Base-by-base conservation (phyloP, 228 moss, liverwort and hornwort species). In the Sphagnum magellanicum region DNA sequence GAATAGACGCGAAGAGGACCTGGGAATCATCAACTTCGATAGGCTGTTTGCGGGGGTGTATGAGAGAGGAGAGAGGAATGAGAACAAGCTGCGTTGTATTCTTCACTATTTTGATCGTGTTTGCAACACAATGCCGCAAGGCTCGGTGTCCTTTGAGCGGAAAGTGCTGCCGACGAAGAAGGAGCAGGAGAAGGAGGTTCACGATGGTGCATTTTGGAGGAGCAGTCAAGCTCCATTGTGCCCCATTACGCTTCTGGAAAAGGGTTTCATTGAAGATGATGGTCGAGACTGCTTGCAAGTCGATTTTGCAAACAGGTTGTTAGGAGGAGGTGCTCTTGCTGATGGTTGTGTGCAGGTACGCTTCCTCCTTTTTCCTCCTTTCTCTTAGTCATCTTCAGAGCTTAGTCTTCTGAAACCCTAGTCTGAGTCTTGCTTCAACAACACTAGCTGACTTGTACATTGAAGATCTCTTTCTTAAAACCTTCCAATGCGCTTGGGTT, bases 321-420 rank as follows among this genome's bases (percentile, higher is more conserved):
- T 96, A 59, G 95, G 95, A 16, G 95, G 95, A 67, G 95, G 95
- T 17, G 90, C 89, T 50, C 91, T 96, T 70, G 74, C 63, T 12
- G 77, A 75, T 71, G 95, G 95, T 68, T 96, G 95, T 81, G 91
- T 96, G 57, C 95, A 95, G 84, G 95, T 95, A 70, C 49, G 60
- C 50, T 64, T 74, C 61, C 53, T 63, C 32, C 48, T 11, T 32
- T 32, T 32, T 32, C 32, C 32, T 32, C 32, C 32, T 32, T 3
- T 32, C 3, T 32, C 11, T 59, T 59, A 11, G 15, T 15, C 11
- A 11, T 11, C 11, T 59, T 59, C 12, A 11, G 11, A 11, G 12
- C 15, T 59, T 11, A 15, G 78, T 78, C 17, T 58, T 50, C 49
- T 52, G 48, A 50, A 32, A 49, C 55, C 6, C 46, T 12, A 15